Evolutionary conservation across 169 alveolate genomes (phyloP), one percentile per base, ranked within the genome.

Genomic region (Plasmodium relictum): DNA sequence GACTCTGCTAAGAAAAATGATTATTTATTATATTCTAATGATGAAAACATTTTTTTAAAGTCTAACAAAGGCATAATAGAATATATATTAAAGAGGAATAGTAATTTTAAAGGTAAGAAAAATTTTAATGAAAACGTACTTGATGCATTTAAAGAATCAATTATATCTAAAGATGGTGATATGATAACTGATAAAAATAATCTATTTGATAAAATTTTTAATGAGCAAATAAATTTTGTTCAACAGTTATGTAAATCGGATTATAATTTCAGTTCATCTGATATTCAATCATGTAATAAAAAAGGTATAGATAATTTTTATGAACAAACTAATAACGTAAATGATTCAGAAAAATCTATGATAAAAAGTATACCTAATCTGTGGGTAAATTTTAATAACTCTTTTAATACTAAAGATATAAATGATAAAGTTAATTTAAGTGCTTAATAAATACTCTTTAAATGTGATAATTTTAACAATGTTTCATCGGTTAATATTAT

Each of bases 151-250:
- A 83, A 68, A 68, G 73, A 83, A 68, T 69, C 66, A 54, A 83
- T 83, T 22, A n/a, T 83, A 45, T 83, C 73, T 0, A 83, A 83
- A 68, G 68, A 83, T n/a, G 65, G 66, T 26, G 14, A 16, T 2
- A 62, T 16, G 12, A 68, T 44, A 8, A 66, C 83, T 8, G 31
- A 68, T 41, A 10, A 54, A 18, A 65, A 83, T 50, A 68, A 66
- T 16, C 16, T 83, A 24, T 83, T 83, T 69, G 91, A 83, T 20
- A 83, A 83, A 83, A 83, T 52, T 10, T 83, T 83, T 83, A 83
- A 83, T 58, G 92, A 86, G 48, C 72, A 86, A 86, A 86, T 86
- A 26, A 50, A 86, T 24, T 56, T 71, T 44, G 76, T 86, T 44
- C 74, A 86, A 86, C 70, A 72, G 12, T 70, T 86, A 62, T 86